Percentiles rank a stretch among this genome's conserved stretches.
Conservation (phyloP, 148 eudicot genomes). For the Gaultheria prostrata region DNA sequence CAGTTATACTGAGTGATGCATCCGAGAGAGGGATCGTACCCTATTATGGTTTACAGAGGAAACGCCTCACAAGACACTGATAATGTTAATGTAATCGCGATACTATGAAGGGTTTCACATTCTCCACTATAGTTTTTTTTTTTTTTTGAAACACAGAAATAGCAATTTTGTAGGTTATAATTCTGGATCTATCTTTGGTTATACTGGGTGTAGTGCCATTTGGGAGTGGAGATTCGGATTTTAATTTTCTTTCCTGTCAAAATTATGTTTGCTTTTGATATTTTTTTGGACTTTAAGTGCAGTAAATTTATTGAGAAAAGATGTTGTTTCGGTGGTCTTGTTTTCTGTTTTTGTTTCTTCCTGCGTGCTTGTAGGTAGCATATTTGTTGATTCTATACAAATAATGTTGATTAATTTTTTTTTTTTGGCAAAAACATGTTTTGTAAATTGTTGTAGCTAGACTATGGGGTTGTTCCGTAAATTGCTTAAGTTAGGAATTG, state of each 20-base stretch:
- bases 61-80: background rate
- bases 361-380: background rate
- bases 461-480: too few species aligned
- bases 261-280: background rate
- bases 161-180: background rate
- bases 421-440: background rate
- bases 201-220: too few species aligned
- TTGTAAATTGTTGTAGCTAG: background rate
- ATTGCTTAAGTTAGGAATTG: too few species aligned
- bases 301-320: background rate
- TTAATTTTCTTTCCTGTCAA: background rate
- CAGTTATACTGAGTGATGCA: background rate
- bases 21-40: background rate
- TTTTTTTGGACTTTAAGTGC: background rate
- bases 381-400: background rate
- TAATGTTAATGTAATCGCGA: background rate
- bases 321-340: background rate
- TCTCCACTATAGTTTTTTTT: background rate
- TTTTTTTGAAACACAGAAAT: background rate
- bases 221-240: background rate
- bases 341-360: background rate
- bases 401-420: background rate
- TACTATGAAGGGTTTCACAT: background rate
- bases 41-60: background rate
- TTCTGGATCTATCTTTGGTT: background rate